Base-by-base conservation (phyloP, 257 asterid genomes). In the Nyctanthes arbortristis region DNA sequence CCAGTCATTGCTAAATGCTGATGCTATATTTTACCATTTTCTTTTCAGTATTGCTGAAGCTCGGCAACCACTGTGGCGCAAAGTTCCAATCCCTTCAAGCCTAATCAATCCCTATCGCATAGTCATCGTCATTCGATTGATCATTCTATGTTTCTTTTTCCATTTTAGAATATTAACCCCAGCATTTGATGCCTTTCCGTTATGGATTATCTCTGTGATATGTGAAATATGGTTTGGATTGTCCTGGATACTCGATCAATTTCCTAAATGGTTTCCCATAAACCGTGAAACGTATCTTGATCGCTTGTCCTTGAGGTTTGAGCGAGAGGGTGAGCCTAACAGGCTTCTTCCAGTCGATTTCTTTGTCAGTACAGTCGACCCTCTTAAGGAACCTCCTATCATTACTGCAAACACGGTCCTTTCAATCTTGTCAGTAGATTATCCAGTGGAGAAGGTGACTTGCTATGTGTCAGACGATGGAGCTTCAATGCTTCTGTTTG, bases 401-500 rank as follows among this genome's bases (percentile, higher is more conserved):
- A 84, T 90, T 63, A 90, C 97, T 14, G 92, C 97, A 14, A 90
- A 90, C 74, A 90, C 97, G 0, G 92, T 90, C 30, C 77, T 90
- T 2, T 90, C 97, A 2, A 90, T 90, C 68, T 72, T 90, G 74
- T 71, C 96, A 4, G 92, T 77, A 47, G 97, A 90, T 80, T 90
- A 90, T 72, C 93, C 96, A 0, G 93, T 88, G 37, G 88, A 86
- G 6, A 90, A 90, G 61, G 89, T 90, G 68, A 82, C 88, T 72
- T 90, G 97, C 84, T 90, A 90, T 32, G 96, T 90, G 16, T 90
- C 97, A 7, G 97, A 90, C 67, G 97, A 90, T 66, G 97, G 97
- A 31, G 90, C 97, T 3, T 86, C 97, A n/a, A 90, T 90, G 97
- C 89, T 90, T 60, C 88, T 86, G 52, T 90, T 90, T 24, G 97